A percentile compares a stretch with the other conserved stretches of the same genome.
Evolutionary conservation across 257 asterid genomes (phyloP).

Genomic region (Solanum neorickii): DNA sequence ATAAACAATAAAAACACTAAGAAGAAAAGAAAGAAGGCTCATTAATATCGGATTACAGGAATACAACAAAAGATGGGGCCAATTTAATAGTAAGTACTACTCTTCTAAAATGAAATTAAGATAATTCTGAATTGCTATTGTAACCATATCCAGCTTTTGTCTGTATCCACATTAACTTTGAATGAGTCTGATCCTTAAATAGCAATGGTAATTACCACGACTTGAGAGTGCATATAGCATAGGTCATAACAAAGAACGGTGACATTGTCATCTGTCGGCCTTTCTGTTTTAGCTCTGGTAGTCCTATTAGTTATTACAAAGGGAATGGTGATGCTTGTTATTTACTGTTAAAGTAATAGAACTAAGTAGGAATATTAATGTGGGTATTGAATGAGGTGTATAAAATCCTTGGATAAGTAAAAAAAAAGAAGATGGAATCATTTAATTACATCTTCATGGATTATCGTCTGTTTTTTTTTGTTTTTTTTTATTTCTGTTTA

Average conservation of each 20-base stretch:
- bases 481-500: background rate
- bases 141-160: background rate
- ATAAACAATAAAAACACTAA: background rate
- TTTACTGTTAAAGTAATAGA: background rate
- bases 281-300: background rate
- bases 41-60: background rate
- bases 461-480: background rate
- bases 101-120: background rate
- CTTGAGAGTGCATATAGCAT: background rate
- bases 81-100: background rate
- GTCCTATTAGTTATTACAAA: background rate
- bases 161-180: background rate
- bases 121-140: background rate
- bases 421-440: background rate
- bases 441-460: background rate
- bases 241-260: background rate
- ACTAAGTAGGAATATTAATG: background rate
- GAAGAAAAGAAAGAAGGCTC: background rate
- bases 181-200: background rate
- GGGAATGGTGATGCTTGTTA: background rate
- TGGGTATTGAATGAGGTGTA: background rate
- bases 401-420: background rate
- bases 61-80: background rate
- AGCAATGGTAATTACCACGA: background rate
- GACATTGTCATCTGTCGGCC: background rate